phyloP scores from a whole-genome alignment of 805 yeast genomes.

The Hanseniaspora mollemarum region DNA sequence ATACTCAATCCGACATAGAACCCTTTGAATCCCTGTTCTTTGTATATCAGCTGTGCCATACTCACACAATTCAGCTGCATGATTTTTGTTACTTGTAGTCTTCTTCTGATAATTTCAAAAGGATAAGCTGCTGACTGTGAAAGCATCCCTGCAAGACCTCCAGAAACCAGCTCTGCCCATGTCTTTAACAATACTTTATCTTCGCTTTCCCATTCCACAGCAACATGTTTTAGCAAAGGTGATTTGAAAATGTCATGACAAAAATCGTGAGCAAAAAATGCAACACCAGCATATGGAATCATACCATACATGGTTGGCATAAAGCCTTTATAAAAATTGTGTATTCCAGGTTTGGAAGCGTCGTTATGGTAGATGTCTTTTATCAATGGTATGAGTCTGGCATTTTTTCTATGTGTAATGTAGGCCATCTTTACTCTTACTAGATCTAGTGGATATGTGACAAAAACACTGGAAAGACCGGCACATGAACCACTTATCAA shows the following conservation, averaged over 20 bases:
- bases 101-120: constrained; percentile 82
- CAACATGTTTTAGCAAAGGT: constrained; percentile 41
- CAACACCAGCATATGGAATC: constrained; percentile 97
- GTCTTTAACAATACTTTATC: constrained; percentile 52
- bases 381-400: constrained; percentile 24
- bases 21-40: constrained; percentile 72
- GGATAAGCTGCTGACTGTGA: constrained; percentile 97
- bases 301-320: constrained; percentile 88
- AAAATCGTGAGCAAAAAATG: constrained; percentile 85
- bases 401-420: constrained; percentile 43
- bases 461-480: constrained; percentile 74
- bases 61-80: constrained; percentile 35
- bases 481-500: constrained; percentile 81
- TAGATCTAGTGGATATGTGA: constrained; percentile 85
- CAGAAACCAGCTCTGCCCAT: constrained; percentile 89
- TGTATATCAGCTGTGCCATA: constrained; percentile 50
- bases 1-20: constrained; percentile 89
- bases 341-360: constrained; percentile 10
- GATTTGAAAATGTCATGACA: constrained; percentile 77
- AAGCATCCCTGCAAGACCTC: constrained; percentile 89
- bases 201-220: constrained; percentile 29
- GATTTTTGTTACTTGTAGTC: constrained; percentile 84
- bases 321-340: constrained; percentile 85
- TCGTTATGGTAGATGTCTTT: constrained; percentile 25
- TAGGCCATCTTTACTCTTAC: constrained; percentile 86